Conservation (phyloP, 495 filamentous ascomycete genomes). For the Hypoxylon trugodes region DNA sequence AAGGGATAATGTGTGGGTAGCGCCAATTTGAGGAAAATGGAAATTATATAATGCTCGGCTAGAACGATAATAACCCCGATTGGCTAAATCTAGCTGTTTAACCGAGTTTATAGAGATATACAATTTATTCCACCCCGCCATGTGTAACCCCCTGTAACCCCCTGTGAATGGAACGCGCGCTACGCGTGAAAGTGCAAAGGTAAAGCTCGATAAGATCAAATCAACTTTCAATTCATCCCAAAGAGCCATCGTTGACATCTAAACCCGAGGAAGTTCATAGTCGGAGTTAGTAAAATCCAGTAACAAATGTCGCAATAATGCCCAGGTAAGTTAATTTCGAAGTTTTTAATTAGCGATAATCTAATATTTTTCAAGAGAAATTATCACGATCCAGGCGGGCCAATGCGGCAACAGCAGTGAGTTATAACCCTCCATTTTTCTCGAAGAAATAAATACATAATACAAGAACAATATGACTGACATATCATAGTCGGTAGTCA, state of each 20-base stretch:
- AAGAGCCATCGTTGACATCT: neutral
- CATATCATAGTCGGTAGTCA: conserved; percentile 77
- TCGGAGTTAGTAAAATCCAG: neutral
- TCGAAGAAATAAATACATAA: neutral
- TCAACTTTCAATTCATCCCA: neutral
- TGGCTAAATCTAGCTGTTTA: too few species aligned
- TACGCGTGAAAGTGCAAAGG: conserved; percentile 34
- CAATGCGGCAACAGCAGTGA: conserved; percentile 99
- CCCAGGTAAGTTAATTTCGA: conserved; percentile 51
- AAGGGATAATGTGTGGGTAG: too few species aligned
- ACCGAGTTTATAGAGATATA: conserved; percentile 17
- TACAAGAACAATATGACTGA: conserved; percentile 11
- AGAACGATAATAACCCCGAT: too few species aligned
- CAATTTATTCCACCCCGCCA: neutral
- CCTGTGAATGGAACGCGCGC: conserved; percentile 23
- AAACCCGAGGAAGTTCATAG: conserved; percentile 5
- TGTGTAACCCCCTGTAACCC: conserved; percentile 6
- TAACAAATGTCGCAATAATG: conserved; percentile 57
- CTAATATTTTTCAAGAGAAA: conserved; percentile 73
- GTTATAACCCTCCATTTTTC: conserved; percentile 47
- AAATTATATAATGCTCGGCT: too few species aligned
- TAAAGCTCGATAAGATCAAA: conserved; percentile 13
- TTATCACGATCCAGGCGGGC: conserved; percentile 98
- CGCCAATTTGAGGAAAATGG: too few species aligned
- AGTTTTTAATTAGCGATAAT: neutral